These are phyloP conservation scores for Ilex aquifolium DNA, from an alignment of 257 asterid species.

Conservation along the genomic window DNA sequence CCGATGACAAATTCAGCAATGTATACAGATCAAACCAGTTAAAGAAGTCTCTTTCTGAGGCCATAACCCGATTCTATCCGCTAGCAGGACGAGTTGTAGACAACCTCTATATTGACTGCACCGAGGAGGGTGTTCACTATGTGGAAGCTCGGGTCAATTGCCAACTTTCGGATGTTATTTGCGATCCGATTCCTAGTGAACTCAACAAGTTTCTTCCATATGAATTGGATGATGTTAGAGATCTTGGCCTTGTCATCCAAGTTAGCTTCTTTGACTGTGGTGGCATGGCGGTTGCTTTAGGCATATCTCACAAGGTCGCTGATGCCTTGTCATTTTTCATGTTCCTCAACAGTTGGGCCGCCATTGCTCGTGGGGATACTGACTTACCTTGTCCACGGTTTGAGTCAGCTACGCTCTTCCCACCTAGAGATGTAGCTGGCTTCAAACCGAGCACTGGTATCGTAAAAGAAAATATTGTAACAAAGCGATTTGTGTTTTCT, in stretches of 20 bases:
- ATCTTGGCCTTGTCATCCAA: constrained; percentile 22
- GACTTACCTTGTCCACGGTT: constrained; percentile 17
- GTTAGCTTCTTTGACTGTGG: constrained; percentile 34
- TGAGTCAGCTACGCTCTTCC: constrained; percentile 32
- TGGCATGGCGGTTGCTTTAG: constrained; percentile 33
- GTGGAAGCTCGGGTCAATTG: constrained; percentile 29
- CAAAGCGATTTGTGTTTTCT: constrained; percentile 30
- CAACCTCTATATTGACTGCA: constrained; percentile 31
- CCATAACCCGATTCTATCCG: constrained; percentile 37
- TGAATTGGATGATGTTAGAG: constrained; percentile 16
- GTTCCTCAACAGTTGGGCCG: constrained; percentile 40
- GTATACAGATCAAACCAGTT: constrained; percentile 19
- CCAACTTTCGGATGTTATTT: constrained; percentile 18
- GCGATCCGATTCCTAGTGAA: constrained; percentile 18
- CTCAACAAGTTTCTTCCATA: constrained; percentile 35
- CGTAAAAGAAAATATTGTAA: constrained; percentile 24
- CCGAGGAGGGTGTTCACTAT: constrained; percentile 36
- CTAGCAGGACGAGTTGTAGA: constrained; percentile 39
- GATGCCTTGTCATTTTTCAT: constrained; percentile 25
- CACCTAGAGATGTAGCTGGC: constrained; percentile 25
- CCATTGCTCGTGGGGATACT: constrained; percentile 13
- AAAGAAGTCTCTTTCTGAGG: constrained; percentile 34
- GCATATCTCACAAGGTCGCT: constrained; percentile 36
- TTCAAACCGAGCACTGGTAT: constrained; percentile 9
- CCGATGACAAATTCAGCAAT: constrained; percentile 10